Conservation (phyloP, 164 flowering plant species). For the Liriodendron chinense region DNA sequence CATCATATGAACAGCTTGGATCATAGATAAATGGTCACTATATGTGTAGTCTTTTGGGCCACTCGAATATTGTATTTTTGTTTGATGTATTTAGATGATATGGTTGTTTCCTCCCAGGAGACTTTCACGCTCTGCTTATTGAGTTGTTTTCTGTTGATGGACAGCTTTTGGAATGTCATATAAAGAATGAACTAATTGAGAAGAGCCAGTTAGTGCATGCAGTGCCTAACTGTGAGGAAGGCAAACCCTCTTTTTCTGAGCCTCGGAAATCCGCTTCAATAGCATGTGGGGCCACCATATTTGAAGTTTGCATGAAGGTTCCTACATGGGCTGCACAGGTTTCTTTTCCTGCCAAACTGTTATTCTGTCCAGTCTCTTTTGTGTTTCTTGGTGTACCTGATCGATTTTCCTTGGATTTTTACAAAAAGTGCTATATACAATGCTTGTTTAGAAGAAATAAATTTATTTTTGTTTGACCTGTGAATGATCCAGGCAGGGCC, state of each 20-base stretch:
- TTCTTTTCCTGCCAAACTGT: not conserved
- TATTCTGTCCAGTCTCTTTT: not conserved
- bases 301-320: slow-evolving; percentile 84
- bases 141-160: slow-evolving; percentile 5
- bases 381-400: no score
- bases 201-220: slow-evolving; percentile 74
- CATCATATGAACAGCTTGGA: not conserved
- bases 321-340: slow-evolving; percentile 98
- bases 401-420: no score
- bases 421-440: no score
- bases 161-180: slow-evolving; percentile 80
- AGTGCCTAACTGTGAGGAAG: slow-evolving; percentile 44
- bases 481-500: no score
- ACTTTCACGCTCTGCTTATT: not conserved
- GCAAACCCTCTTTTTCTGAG: slow-evolving; percentile 39
- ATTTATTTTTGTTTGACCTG: no score
- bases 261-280: slow-evolving; percentile 78
- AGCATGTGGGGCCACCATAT: slow-evolving; percentile 85
- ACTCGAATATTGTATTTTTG: not conserved
- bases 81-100: not conserved
- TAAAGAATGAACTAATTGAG: slow-evolving; percentile 77
- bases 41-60: not conserved
- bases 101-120: no score
- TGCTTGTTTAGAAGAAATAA: no score
- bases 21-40: not conserved